Conservation (phyloP, 768 basidiomycete genomes). For the Cyclocybe aegerita region DNA sequence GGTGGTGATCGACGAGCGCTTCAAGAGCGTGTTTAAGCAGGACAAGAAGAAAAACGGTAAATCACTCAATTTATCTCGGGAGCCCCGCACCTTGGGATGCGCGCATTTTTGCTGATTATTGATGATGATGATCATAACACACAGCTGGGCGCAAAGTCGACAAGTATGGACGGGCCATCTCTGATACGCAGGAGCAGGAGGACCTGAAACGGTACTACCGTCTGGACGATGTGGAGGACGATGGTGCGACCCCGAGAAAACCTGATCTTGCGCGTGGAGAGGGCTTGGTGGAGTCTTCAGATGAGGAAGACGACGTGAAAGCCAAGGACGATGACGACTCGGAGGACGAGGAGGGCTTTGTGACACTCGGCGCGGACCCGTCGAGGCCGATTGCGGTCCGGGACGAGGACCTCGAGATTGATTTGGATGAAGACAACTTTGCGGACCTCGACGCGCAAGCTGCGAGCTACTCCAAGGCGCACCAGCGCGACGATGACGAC, state of each 20-base stretch:
- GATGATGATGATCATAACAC: constrained; percentile 3
- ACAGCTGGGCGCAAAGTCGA: constrained; percentile 63
- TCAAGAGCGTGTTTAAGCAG: constrained; percentile 72
- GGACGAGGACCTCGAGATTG: constrained; percentile 57
- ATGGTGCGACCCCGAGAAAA: constrained; percentile 30
- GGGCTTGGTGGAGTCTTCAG: constrained; percentile 84
- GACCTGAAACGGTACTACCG: constrained; percentile 81
- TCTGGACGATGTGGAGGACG: constrained; percentile 42
- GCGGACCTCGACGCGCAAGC: constrained; percentile 76
- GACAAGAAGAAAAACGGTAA: constrained; percentile 41
- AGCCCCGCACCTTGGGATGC: not conserved
- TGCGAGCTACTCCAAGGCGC: constrained; percentile 52
- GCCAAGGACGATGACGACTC: constrained; percentile 32
- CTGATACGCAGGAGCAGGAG: constrained; percentile 70
- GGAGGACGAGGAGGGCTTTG: constrained; percentile 47
- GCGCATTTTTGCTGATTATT: not conserved
- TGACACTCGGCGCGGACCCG: constrained; percentile 49
- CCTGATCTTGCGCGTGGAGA: constrained; percentile 91
- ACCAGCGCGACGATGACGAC: constrained; percentile 44
- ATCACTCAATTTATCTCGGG: constrained; percentile 3
- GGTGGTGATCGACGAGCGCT: constrained; percentile 89
- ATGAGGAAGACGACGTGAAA: constrained; percentile 57
- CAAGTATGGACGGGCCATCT: constrained; percentile 82
- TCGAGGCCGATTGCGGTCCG: constrained; percentile 39
- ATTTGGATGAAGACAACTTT: constrained; percentile 77